Evolutionary conservation across 148 eudicot species (phyloP).

Genomic region (Dysphania ambrosioides): DNA sequence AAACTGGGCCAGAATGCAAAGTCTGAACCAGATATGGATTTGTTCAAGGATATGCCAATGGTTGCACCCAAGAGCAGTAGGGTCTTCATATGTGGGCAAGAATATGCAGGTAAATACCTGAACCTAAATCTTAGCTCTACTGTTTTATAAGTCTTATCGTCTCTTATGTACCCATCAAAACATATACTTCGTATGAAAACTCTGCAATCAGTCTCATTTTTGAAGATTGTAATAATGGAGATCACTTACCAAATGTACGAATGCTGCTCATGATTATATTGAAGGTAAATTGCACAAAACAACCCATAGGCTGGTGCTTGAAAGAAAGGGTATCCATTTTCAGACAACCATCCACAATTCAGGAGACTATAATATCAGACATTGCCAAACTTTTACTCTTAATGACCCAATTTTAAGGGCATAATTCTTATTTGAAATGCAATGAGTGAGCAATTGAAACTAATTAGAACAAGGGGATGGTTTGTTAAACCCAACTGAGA

Average conservation of each 20-base stretch:
- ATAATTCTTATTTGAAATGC: too few relatives aligned
- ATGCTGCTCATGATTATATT: background rate
- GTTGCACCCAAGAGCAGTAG: slow-evolving; percentile 69
- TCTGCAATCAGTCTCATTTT: background rate
- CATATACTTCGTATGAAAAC: background rate
- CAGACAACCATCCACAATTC: background rate
- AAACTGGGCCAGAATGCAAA: slow-evolving; percentile 67
- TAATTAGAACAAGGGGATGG: background rate
- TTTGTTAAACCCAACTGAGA: background rate
- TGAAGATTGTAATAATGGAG: too few relatives aligned
- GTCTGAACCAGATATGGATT: slow-evolving; percentile 52
- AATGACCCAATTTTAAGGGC: too few relatives aligned
- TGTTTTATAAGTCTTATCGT: too few relatives aligned
- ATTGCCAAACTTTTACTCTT: too few relatives aligned
- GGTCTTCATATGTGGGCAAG: slow-evolving; percentile 82
- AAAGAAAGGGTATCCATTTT: too few relatives aligned
- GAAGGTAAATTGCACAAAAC: background rate
- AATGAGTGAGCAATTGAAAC: too few relatives aligned
- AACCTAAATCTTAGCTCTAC: background rate
- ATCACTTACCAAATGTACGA: too few relatives aligned
- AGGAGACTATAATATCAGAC: background rate
- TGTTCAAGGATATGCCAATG: slow-evolving; percentile 79
- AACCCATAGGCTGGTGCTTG: background rate
- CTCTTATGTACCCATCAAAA: background rate
- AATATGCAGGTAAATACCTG: too few relatives aligned